phyloP scores from a whole-genome alignment of 495 filamentous ascomycete species.

The Chaetomium tenue region DNA sequence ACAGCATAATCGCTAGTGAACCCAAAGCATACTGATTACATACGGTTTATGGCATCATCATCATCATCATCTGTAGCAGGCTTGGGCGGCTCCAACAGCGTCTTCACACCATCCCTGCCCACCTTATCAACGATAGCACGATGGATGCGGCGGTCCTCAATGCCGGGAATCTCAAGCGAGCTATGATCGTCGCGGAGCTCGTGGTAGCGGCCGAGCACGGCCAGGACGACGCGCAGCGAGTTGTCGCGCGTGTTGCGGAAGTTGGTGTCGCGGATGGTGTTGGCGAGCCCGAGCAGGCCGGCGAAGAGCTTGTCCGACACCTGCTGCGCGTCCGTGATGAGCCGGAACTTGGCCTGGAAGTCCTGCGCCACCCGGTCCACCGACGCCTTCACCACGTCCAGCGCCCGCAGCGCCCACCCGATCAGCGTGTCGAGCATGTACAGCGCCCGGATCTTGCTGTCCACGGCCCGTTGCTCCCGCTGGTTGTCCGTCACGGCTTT shows the following conservation, averaged over 20 bases:
- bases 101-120: background rate
- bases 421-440: background rate
- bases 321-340: background rate
- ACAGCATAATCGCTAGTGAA: too few relatives aligned
- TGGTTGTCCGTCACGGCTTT: background rate
- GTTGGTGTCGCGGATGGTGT: background rate
- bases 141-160: background rate
- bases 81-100: background rate
- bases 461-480: background rate
- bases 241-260: constrained; percentile 6
- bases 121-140: background rate
- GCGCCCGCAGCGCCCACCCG: constrained; percentile 2
- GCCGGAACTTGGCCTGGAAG: constrained; percentile 6
- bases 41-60: background rate
- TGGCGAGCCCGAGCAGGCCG: background rate
- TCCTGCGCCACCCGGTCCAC: background rate
- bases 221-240: constrained; percentile 5
- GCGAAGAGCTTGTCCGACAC: background rate
- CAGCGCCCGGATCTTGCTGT: background rate
- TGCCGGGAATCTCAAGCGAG: background rate
- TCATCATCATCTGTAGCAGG: background rate
- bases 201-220: background rate
- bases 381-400: background rate
- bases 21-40: background rate
- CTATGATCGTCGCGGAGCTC: background rate